phyloP scores from a whole-genome alignment of 148 eudicot species.

The Oxyria digyna region DNA sequence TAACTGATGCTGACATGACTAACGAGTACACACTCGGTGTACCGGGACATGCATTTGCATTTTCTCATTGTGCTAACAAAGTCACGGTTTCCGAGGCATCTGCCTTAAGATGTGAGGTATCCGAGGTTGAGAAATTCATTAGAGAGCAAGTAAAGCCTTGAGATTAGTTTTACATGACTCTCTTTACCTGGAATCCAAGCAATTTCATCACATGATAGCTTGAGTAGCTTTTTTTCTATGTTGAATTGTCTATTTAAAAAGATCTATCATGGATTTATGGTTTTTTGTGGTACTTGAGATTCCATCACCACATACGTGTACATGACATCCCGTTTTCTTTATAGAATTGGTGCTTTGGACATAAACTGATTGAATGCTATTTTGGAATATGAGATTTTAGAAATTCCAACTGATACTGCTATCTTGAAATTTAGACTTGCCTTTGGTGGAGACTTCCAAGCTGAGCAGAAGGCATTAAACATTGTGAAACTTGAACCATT shows the following conservation, averaged over 20 bases:
- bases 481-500: too few relatives aligned
- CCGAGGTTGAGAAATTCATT: conserved; percentile 67
- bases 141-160: conserved; percentile 43
- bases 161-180: neutral
- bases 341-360: neutral
- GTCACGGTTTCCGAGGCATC: conserved; percentile 71
- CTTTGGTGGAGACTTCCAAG: too few relatives aligned
- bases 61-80: conserved; percentile 70
- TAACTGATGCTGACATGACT: conserved; percentile 68
- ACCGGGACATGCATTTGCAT: conserved; percentile 60
- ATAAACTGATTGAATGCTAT: too few relatives aligned
- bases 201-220: neutral
- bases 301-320: conserved; percentile 1
- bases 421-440: too few relatives aligned
- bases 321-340: neutral
- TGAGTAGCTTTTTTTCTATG: neutral
- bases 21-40: conserved; percentile 63
- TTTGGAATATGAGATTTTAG: too few relatives aligned
- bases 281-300: neutral
- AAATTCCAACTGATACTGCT: too few relatives aligned
- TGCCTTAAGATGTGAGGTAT: conserved; percentile 52
- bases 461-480: too few relatives aligned
- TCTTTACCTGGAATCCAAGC: neutral
- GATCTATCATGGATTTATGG: neutral
- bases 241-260: neutral